Percentiles rank a stretch among this genome's conserved stretches.
Evolutionary conservation across 495 filamentous ascomycete genomes (phyloP).

Genomic region (Xylaria curta): DNA sequence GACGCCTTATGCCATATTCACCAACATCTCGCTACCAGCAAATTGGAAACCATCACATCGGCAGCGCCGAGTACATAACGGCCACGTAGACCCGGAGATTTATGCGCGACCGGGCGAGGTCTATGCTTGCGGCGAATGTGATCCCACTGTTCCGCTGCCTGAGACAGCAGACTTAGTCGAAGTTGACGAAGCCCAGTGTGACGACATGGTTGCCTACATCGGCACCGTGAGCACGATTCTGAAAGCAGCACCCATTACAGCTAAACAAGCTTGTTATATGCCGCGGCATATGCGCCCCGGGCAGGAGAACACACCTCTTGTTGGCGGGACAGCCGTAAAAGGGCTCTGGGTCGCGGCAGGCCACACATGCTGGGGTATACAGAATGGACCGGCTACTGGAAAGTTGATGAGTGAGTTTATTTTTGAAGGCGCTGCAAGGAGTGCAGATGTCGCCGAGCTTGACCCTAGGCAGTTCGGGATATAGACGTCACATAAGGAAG

Average conservation of each 20-base stretch:
- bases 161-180: constrained; percentile 77
- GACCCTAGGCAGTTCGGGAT: constrained; percentile 68
- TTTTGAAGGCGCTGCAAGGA: constrained; percentile 78
- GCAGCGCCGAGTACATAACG: constrained; percentile 53
- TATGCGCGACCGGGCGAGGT: constrained; percentile 91
- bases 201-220: constrained; percentile 87
- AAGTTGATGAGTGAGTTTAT: constrained; percentile 87
- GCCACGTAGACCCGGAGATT: constrained; percentile 84
- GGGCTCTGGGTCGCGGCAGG: constrained; percentile 86
- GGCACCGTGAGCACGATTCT: constrained; percentile 77
- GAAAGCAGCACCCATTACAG: constrained; percentile 75
- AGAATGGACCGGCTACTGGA: constrained; percentile 92
- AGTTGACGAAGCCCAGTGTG: constrained; percentile 76
- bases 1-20: constrained; percentile 89
- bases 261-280: constrained; percentile 91
- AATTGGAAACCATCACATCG: constrained; percentile 56
- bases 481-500: constrained; percentile 28
- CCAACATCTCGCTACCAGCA: constrained; percentile 78
- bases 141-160: constrained; percentile 76
- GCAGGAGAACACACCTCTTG: constrained; percentile 68
- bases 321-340: constrained; percentile 75
- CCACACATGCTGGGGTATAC: constrained; percentile 98
- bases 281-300: constrained; percentile 71
- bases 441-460: constrained; percentile 72
- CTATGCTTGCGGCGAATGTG: constrained; percentile 92